phyloP scores from a whole-genome alignment of 257 asterid genomes.

The Fraxinus americana region DNA sequence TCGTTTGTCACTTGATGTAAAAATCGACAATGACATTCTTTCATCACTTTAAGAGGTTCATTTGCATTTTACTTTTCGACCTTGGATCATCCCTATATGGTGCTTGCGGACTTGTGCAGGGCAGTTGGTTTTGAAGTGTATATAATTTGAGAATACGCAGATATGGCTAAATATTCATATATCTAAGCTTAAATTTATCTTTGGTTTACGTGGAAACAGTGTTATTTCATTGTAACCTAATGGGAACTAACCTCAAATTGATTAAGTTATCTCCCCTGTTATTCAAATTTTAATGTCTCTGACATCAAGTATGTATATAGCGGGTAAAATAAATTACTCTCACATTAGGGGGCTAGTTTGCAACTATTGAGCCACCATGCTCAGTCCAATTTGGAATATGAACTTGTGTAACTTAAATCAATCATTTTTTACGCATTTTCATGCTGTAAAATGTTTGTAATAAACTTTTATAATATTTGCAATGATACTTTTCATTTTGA shows the following conservation, averaged over 20 bases:
- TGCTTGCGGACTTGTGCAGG: neutral
- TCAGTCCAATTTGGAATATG: neutral
- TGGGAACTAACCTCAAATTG: neutral
- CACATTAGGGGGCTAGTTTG: neutral
- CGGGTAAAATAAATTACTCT: too few relatives aligned
- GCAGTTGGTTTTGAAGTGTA: neutral
- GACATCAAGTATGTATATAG: neutral
- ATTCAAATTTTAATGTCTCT: neutral
- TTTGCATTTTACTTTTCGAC: too few relatives aligned
- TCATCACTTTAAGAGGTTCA: too few relatives aligned
- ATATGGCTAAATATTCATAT: neutral
- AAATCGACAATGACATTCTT: too few relatives aligned
- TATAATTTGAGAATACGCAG: neutral
- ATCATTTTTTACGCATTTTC: neutral
- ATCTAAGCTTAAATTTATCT: neutral
- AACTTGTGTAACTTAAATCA: neutral
- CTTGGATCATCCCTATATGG: neutral
- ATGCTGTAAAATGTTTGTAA: neutral
- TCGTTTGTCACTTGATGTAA: too few relatives aligned
- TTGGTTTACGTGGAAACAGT: neutral
- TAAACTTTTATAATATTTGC: neutral
- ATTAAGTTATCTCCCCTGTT: neutral
- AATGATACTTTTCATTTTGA: neutral
- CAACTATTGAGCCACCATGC: neutral
- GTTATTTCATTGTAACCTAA: neutral